These are phyloP conservation scores for Choricystis sp. DNA, from an alignment of 139 green algal genomes.

Conservation along the genomic window DNA sequence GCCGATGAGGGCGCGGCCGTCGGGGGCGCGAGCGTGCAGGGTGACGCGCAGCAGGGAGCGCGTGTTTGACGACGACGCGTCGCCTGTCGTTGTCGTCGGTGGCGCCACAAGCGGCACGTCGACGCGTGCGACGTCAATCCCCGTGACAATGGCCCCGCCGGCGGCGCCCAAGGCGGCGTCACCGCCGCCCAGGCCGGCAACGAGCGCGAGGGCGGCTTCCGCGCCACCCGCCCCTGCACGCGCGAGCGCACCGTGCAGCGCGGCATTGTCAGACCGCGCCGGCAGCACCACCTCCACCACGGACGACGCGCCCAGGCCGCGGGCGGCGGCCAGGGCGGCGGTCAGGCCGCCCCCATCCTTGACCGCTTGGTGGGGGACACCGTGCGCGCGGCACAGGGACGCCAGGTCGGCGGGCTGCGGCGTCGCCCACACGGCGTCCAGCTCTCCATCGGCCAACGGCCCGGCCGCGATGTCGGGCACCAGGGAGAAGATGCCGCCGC, in stretches of 20 bases:
- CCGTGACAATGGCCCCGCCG: neutral
- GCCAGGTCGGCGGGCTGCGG: constrained; percentile 75
- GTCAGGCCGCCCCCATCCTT: constrained; percentile 27
- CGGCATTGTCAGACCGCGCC: constrained; percentile 44
- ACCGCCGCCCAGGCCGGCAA: no score
- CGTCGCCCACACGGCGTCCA: constrained; percentile 78
- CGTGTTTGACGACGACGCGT: neutral
- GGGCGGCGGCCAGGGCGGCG: constrained; percentile 49
- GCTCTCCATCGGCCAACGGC: constrained; percentile 38
- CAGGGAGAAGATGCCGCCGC: constrained; percentile 94
- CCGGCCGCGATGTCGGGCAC: constrained; percentile 40
- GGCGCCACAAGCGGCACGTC: constrained; percentile 34
- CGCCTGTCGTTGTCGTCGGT: constrained; percentile 26
- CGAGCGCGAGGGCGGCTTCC: no score
- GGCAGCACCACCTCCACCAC: constrained; percentile 68
- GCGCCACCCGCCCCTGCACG: constrained; percentile 12
- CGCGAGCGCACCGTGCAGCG: constrained; percentile 52
- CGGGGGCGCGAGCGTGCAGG: constrained; percentile 1
- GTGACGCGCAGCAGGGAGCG: constrained; percentile 31
- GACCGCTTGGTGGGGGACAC: constrained; percentile 61
- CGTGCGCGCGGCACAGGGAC: constrained; percentile 56
- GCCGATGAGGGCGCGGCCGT: constrained; percentile 13
- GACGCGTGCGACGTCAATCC: neutral
- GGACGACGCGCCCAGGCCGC: constrained; percentile 57
- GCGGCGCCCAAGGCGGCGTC: constrained; percentile 6